Percentiles rank a stretch among this genome's conserved stretches.
Evolutionary conservation across 2,329 filamentous ascomycete genomes (phyloP).

Genomic region (Colletotrichum lentis): DNA sequence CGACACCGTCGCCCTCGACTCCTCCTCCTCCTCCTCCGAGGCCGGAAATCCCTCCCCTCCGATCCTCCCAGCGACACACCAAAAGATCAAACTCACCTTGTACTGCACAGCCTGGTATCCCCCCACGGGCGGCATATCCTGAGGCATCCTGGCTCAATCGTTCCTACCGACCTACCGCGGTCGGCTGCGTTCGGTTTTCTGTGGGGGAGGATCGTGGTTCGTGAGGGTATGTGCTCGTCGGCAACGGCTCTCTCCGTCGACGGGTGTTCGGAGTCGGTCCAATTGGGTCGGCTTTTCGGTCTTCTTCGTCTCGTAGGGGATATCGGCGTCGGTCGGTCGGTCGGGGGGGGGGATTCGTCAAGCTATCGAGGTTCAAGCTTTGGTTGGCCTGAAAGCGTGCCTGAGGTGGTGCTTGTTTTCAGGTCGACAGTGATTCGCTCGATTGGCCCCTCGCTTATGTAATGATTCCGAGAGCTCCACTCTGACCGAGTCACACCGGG

Average conservation of each 20-base stretch:
- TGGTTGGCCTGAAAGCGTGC: conserved; percentile 20
- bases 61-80: neutral
- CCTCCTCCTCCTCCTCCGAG: too few relatives aligned
- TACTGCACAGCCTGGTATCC: conserved; percentile 98
- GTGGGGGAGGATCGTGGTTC: neutral
- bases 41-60: neutral
- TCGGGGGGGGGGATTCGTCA: too few relatives aligned
- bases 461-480: neutral
- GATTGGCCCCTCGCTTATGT: conserved; percentile 27
- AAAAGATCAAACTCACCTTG: conserved; percentile 72
- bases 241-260: conserved; percentile 19
- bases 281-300: neutral
- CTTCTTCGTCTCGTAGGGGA: conserved; percentile 1
- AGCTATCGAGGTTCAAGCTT: conserved; percentile 34
- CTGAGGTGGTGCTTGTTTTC: conserved; percentile 34
- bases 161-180: conserved; percentile 35
- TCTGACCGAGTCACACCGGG: conserved; percentile 16
- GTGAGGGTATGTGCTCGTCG: neutral
- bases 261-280: neutral
- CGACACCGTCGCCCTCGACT: neutral
- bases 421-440: conserved; percentile 31
- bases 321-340: conserved; percentile 18
- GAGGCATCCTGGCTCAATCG: conserved; percentile 74
- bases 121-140: conserved; percentile 95
- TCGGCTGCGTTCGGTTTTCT: conserved; percentile 31